Conservation (phyloP, 306 rosid genomes). For the Dalbergia cochinchinensis region DNA sequence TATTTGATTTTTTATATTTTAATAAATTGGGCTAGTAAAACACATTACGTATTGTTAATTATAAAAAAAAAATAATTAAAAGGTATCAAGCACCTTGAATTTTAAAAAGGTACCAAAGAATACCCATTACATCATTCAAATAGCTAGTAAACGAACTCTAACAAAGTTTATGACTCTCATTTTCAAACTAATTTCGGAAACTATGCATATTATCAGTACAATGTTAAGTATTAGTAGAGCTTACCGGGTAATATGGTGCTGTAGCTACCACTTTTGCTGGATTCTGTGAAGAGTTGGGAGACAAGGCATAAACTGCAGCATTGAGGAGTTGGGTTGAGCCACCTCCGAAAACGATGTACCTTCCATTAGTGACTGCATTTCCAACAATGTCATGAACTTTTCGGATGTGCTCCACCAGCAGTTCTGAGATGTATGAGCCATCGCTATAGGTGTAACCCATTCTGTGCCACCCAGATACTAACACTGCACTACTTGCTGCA, state of each 20-base stretch:
- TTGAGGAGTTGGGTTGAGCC: conserved; percentile 62
- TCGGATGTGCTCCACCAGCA: conserved; percentile 42
- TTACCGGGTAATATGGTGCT: conserved; percentile 33
- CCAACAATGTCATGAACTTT: conserved; percentile 47
- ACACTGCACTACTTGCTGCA: conserved; percentile 50
- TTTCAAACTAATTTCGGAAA: too few relatives aligned
- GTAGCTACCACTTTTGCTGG: conserved; percentile 50
- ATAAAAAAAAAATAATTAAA: too few relatives aligned
- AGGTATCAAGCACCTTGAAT: too few relatives aligned
- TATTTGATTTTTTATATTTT: too few relatives aligned
- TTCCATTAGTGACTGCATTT: conserved; percentile 58
- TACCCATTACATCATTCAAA: too few relatives aligned
- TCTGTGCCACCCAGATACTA: conserved; percentile 51
- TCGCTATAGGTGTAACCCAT: conserved; percentile 52
- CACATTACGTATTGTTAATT: too few relatives aligned
- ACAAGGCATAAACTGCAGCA: conserved; percentile 60
- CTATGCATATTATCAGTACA: too few relatives aligned
- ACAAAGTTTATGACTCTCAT: too few relatives aligned
- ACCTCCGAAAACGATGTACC: conserved; percentile 51
- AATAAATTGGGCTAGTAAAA: too few relatives aligned
- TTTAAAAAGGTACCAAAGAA: too few relatives aligned
- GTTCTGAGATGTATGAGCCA: conserved; percentile 43
- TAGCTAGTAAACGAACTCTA: too few relatives aligned
- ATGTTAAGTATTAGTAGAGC: background rate
- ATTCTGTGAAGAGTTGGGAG: conserved; percentile 13